A percentile compares a stretch with the other conserved stretches of the same genome.
These are phyloP conservation scores for Colletotrichum abscissum DNA, from an alignment of 2,329 filamentous ascomycete genomes.

Conservation along the genomic window DNA sequence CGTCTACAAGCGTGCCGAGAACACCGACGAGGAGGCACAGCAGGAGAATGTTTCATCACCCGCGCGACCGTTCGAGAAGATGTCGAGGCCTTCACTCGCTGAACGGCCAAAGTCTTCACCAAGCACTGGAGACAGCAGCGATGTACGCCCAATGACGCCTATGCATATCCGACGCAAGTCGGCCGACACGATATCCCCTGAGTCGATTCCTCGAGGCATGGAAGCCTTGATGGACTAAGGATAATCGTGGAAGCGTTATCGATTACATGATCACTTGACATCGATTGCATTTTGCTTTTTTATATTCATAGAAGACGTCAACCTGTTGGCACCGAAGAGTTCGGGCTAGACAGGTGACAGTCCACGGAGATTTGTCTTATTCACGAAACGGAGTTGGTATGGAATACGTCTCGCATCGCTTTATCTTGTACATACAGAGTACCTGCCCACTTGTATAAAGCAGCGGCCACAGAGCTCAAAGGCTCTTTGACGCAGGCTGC, in stretches of 20 bases:
- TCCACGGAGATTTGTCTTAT: neutral
- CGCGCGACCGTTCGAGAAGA: neutral
- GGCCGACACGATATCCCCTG: conserved; percentile 56
- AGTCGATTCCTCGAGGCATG: conserved; percentile 54
- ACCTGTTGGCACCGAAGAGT: conserved; percentile 31
- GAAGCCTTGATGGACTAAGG: conserved; percentile 48
- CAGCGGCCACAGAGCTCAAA: neutral
- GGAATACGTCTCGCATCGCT: neutral
- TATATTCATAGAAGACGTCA: conserved; percentile 22
- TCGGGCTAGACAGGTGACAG: conserved; percentile 13
- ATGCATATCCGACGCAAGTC: conserved; percentile 24
- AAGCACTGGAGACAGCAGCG: conserved; percentile 10
- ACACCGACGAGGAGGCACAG: neutral
- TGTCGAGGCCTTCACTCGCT: conserved; percentile 22
- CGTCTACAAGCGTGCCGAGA: conserved; percentile 30
- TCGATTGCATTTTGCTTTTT: conserved; percentile 7
- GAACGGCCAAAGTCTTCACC: conserved; percentile 33
- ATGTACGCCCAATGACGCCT: conserved; percentile 26
- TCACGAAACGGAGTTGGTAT: conserved; percentile 16
- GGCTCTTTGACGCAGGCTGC: neutral
- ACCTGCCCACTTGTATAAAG: conserved; percentile 16
- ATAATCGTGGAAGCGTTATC: neutral
- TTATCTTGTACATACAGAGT: conserved; percentile 19
- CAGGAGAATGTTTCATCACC: neutral
- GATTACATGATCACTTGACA: neutral